phyloP scores from a whole-genome alignment of 164 flowering plant genomes.

The Tetracentron sinense region DNA sequence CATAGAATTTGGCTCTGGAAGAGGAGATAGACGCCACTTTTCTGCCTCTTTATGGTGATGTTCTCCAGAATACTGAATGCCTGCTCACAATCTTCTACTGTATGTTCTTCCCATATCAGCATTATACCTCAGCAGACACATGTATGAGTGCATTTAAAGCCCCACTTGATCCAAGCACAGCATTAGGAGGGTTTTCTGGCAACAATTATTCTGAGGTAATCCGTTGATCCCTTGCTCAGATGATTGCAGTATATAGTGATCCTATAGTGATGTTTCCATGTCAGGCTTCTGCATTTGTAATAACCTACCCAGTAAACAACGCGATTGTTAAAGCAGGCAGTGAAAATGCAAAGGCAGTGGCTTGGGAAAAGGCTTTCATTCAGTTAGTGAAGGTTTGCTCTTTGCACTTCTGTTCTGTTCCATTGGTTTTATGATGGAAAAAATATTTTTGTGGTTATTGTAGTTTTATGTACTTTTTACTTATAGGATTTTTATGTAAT shows the following conservation, averaged over 20 bases:
- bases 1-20: not conserved
- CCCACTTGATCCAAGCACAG: conserved; percentile 93
- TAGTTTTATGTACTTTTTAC: not conserved
- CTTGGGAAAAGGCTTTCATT: conserved; percentile 98
- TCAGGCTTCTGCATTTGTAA: conserved; percentile 95
- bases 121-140: conserved; percentile 67
- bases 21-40: not conserved
- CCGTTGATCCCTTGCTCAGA: not conserved
- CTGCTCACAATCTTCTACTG: conserved; percentile 8
- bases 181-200: conserved; percentile 81
- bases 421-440: not conserved
- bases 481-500: not conserved
- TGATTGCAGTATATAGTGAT: conserved; percentile 8
- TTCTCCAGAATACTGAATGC: not conserved
- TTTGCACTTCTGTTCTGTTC: not conserved
- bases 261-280: conserved; percentile 12
- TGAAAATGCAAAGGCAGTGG: conserved; percentile 69
- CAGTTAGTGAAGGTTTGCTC: conserved; percentile 62
- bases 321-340: conserved; percentile 51
- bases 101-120: conserved; percentile 47
- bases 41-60: not conserved
- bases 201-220: conserved; percentile 80
- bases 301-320: conserved; percentile 92
- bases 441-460: not conserved
- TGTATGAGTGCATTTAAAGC: conserved; percentile 93